A percentile compares a stretch with the other conserved stretches of the same genome.
Evolutionary conservation across 2,329 filamentous ascomycete genomes (phyloP).

Genomic region (Aspergillus neotritici): DNA sequence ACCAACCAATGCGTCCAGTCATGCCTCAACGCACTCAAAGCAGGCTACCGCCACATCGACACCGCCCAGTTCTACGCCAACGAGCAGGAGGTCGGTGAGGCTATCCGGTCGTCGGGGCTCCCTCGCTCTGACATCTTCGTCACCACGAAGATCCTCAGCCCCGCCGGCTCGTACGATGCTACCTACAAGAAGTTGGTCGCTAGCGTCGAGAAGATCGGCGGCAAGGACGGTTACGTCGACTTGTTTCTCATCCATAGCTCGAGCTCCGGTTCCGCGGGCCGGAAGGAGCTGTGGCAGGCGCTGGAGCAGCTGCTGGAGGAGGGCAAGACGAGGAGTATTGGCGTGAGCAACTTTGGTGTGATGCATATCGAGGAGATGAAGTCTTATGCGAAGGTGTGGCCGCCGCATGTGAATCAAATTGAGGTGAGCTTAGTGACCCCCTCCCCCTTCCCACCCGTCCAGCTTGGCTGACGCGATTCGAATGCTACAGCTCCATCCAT

Average conservation of each 20-base stretch:
- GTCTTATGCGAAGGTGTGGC: constrained; percentile 59
- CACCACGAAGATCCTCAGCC: constrained; percentile 62
- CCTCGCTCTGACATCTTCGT: constrained; percentile 55
- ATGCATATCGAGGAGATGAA: constrained; percentile 65
- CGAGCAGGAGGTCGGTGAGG: constrained; percentile 60
- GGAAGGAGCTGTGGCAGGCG: constrained; percentile 61
- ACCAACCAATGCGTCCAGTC: constrained; percentile 52
- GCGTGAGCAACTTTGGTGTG: constrained; percentile 67
- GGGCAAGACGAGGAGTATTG: constrained; percentile 60
- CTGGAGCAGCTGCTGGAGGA: constrained; percentile 57
- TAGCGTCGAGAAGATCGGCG: constrained; percentile 59
- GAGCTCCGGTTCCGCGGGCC: constrained; percentile 48
- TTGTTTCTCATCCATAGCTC: constrained; percentile 66
- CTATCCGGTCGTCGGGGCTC: constrained; percentile 53
- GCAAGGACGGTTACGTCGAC: constrained; percentile 60
- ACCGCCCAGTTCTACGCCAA: constrained; percentile 65
- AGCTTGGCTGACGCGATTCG: constrained; percentile 13
- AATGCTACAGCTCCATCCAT: constrained; percentile 58
- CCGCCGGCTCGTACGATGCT: constrained; percentile 50
- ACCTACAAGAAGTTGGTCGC: constrained; percentile 56
- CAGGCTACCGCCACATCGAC: constrained; percentile 52
- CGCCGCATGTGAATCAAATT: constrained; percentile 68
- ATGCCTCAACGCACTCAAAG: constrained; percentile 51
- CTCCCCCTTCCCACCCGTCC: constrained; percentile 8
- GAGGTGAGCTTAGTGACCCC: constrained; percentile 48